Conservation (phyloP, 345 rosid species). For the Reutealis trisperma region DNA sequence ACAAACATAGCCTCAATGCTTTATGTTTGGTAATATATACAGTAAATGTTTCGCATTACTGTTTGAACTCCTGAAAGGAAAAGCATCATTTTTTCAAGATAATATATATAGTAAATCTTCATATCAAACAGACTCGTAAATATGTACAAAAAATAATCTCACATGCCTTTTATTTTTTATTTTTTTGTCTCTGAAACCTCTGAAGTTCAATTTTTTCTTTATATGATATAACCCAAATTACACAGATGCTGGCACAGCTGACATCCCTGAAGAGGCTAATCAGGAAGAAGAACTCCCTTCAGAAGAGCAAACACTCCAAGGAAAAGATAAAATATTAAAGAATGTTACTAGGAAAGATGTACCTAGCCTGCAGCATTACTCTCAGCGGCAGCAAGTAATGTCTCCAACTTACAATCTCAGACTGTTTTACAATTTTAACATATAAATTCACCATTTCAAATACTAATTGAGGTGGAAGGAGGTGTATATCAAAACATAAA, state of each 20-base stretch:
- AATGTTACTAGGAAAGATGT: background rate
- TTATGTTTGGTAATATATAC: no score
- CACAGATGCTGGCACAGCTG: background rate
- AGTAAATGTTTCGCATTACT: no score
- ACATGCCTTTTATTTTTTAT: no score
- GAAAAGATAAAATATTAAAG: background rate
- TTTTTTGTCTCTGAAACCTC: no score
- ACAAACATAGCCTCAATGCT: no score
- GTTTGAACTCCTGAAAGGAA: no score
- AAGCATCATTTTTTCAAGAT: no score
- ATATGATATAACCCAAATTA: no score
- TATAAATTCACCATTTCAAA: background rate
- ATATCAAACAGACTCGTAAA: no score
- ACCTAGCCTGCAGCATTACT: background rate
- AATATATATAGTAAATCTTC: no score
- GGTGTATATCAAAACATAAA: background rate
- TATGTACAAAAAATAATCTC: no score
- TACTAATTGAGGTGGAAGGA: background rate
- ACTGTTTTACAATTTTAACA: background rate
- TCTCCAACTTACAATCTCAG: background rate
- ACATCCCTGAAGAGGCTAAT: background rate
- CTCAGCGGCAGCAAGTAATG: background rate
- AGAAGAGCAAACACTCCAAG: background rate
- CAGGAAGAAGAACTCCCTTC: background rate
- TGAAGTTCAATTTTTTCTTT: no score